phyloP scores from a whole-genome alignment of 108 stramenopile genomes.

The Epithemia pelagica region DNA sequence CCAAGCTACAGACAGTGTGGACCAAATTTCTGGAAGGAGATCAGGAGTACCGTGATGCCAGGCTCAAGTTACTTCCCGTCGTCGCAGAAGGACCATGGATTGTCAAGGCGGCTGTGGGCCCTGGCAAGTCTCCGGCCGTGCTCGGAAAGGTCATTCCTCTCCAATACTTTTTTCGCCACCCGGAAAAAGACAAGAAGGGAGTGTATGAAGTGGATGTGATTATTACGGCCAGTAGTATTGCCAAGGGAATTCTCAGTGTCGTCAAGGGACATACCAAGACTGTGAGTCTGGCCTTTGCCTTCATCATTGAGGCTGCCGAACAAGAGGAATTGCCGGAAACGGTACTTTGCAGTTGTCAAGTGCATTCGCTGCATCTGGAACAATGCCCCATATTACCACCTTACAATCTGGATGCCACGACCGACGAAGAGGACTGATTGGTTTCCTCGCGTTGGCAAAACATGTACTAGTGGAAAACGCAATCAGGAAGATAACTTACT shows the following conservation, averaged over 20 bases:
- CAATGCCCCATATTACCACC: conserved; percentile 72
- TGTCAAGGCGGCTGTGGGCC: conserved; percentile 81
- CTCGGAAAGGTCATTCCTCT: conserved; percentile 82
- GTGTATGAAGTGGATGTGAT: conserved; percentile 85
- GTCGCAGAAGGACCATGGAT: conserved; percentile 91
- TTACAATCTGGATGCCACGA: conserved; percentile 9
- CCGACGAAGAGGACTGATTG: too few species aligned
- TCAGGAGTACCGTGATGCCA: conserved; percentile 80
- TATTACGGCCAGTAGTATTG: conserved; percentile 73
- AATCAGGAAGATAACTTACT: too few species aligned
- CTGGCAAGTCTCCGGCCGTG: conserved; percentile 80
- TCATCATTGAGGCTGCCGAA: conserved; percentile 82
- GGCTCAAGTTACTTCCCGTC: conserved; percentile 80
- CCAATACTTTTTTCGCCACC: conserved; percentile 73
- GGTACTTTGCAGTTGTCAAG: conserved; percentile 70
- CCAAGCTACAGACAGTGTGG: conserved; percentile 62
- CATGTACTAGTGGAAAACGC: too few species aligned
- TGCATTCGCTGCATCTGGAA: conserved; percentile 71
- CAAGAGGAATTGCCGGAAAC: conserved; percentile 79
- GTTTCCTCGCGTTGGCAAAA: too few species aligned
- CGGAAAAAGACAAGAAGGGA: conserved; percentile 41
- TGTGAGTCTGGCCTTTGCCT: conserved; percentile 78
- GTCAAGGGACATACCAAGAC: conserved; percentile 80
- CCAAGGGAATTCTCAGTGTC: conserved; percentile 84
- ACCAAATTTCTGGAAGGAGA: conserved; percentile 68